Percentiles rank a stretch among this genome's conserved stretches.
These are phyloP conservation scores for Seiridium cupressi DNA, from an alignment of 2,329 filamentous ascomycete species.

Conservation along the genomic window DNA sequence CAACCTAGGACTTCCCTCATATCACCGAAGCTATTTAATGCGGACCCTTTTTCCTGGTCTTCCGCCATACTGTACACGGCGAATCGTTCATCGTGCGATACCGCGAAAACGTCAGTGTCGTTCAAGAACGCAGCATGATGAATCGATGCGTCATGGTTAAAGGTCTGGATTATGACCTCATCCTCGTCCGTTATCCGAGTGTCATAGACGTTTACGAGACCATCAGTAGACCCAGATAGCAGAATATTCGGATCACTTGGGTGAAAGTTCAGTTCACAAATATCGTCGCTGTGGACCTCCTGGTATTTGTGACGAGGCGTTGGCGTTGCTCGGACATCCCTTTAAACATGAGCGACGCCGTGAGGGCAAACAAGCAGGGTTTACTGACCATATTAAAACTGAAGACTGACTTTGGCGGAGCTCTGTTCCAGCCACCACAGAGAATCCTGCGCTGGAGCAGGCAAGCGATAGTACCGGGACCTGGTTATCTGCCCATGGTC, in stretches of 20 bases:
- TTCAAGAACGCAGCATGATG: constrained; percentile 73
- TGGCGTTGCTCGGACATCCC: constrained; percentile 55
- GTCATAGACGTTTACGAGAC: constrained; percentile 75
- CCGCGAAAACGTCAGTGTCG: constrained; percentile 62
- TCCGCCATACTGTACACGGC: constrained; percentile 71
- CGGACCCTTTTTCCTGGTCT: constrained; percentile 56
- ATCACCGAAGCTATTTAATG: constrained; percentile 63
- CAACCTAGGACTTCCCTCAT: constrained; percentile 63
- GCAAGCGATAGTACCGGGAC: constrained; percentile 64
- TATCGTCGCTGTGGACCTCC: constrained; percentile 63
- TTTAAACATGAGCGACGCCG: constrained; percentile 25
- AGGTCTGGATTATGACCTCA: constrained; percentile 73
- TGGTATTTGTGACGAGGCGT: constrained; percentile 53
- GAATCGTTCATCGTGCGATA: constrained; percentile 77
- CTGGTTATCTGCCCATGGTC: constrained; percentile 34
- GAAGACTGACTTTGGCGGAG: constrained; percentile 62
- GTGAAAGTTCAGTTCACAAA: constrained; percentile 57
- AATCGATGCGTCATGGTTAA: constrained; percentile 74
- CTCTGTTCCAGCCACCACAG: constrained; percentile 72
- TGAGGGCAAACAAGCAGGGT: too few species aligned
- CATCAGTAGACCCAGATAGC: constrained; percentile 77
- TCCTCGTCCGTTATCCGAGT: constrained; percentile 70
- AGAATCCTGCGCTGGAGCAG: constrained; percentile 52
- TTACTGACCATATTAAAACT: constrained; percentile 57
- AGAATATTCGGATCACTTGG: constrained; percentile 59